Base-by-base conservation (phyloP, 495 filamentous ascomycete species). In the Tuber umbilicatum region DNA sequence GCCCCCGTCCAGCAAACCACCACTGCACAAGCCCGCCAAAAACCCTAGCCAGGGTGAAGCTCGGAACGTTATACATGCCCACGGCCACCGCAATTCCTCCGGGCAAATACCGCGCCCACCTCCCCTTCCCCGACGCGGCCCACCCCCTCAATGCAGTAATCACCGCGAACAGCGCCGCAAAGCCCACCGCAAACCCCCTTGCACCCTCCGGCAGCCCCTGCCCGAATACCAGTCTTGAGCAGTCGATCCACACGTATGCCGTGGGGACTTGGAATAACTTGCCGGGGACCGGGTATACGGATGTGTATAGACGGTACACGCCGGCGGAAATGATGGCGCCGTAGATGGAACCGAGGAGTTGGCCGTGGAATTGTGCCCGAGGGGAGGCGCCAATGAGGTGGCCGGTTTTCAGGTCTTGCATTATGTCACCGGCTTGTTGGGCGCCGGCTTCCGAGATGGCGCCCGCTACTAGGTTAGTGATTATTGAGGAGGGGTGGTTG, bases 381-480 rank as follows among this genome's bases (percentile, higher is more conserved):
- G 96, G 95, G 17, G 93, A 89, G 14, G 95, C 95, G 21, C 94
- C 93, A 5, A 99, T 87, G 0, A 99, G 85, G 83, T 99, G 93
- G 5, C 95, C 95, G 0, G 95, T 97, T 83, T 99, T 99, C 43
- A 99, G 88, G 82, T 99, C 95, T 80, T 99, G 95, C 92, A 99
- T 94, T 81, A 99, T 90, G 82, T 99, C 95, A 19, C 95, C 95
- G 5, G 95, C 96, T 85, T 99, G 96, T 43, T 97, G 86, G 10
- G 95, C 95, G 37, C 94, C 95, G 70, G 93, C 90, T 81, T 93
- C 90, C 50, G 89, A 89, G 42, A 98, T 92, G 0, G 94, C 96
- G n/a, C 95, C 95, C 0, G 93, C 95, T 16, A 99, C 88, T 17
- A 98, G 87, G 75, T 99, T 99, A 75, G 97, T 97, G 73, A 94